Conservation (phyloP, 2,329 filamentous ascomycete species). For the Onygena corvina region DNA sequence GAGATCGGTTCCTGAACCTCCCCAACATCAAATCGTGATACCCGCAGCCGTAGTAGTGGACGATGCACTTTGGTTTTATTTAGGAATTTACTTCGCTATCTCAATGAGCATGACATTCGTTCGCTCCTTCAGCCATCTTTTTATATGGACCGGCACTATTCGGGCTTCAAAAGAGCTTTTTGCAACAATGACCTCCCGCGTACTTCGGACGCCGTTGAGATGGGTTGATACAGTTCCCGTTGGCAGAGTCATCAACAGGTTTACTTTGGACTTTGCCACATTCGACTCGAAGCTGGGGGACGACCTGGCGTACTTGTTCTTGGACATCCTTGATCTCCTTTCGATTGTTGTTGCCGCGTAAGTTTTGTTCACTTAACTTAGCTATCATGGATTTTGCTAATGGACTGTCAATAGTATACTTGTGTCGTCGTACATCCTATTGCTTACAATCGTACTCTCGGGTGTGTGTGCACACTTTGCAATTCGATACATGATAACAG, state of each 20-base stretch:
- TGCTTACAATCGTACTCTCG: neutral
- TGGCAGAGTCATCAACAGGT: constrained; percentile 78
- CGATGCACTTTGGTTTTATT: constrained; percentile 11
- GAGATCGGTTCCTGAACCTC: neutral
- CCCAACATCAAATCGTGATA: neutral
- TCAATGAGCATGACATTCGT: constrained; percentile 48
- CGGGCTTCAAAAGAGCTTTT: constrained; percentile 67
- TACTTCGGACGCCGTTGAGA: constrained; percentile 70
- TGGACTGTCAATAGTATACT: neutral
- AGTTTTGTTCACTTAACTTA: neutral
- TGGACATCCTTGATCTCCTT: neutral
- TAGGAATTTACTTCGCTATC: constrained; percentile 53
- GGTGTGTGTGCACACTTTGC: constrained; percentile 5
- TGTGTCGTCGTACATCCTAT: constrained; percentile 1
- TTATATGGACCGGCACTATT: constrained; percentile 68
- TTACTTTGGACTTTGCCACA: constrained; percentile 82
- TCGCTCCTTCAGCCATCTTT: constrained; percentile 50
- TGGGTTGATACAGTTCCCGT: constrained; percentile 88
- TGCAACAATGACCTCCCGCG: constrained; percentile 55
- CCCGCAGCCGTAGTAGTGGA: neutral
- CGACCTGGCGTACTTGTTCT: constrained; percentile 1
- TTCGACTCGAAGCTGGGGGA: constrained; percentile 43
- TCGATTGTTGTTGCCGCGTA: constrained; percentile 6
- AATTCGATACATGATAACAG: constrained; percentile 5
- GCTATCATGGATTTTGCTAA: neutral